Conservation (phyloP, 2,329 filamentous ascomycete species). For the Aspergillus unguis region DNA sequence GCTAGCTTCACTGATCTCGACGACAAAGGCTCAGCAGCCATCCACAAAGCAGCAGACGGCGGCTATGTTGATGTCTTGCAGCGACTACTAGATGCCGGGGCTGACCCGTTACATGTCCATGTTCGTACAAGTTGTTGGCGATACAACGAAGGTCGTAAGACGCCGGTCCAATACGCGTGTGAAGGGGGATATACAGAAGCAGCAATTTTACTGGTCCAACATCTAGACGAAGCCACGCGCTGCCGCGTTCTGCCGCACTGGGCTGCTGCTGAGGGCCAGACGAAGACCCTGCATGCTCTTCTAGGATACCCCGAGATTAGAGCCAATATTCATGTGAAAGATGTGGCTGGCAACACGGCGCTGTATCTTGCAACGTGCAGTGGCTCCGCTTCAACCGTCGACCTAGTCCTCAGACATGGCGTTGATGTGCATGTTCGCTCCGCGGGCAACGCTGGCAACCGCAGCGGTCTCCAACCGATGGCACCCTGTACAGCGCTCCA, state of each 20-base stretch:
- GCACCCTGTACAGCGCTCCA: background rate
- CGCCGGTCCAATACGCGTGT: constrained; percentile 1
- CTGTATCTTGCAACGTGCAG: background rate
- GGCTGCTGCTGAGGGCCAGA: background rate
- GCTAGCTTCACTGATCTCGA: background rate
- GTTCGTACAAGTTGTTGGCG: background rate
- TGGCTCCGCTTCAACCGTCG: background rate
- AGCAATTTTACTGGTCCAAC: background rate
- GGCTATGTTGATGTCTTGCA: constrained; percentile 1
- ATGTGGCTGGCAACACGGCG: background rate
- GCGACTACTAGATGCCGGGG: constrained; percentile 1
- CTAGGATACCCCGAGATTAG: background rate
- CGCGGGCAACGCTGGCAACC: background rate
- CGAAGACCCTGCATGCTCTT: background rate
- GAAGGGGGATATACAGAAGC: background rate
- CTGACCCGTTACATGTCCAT: background rate
- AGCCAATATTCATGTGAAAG: background rate
- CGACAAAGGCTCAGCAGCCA: background rate
- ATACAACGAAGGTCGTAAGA: background rate
- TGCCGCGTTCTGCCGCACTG: background rate
- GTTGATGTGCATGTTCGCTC: background rate
- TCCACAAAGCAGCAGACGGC: constrained; percentile 5
- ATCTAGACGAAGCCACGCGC: background rate
- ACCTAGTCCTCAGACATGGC: background rate
- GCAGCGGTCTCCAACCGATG: background rate